These are phyloP conservation scores for Moesziomyces globuligerus DNA, from an alignment of 1,284 basidiomycete species.

Conservation along the genomic window DNA sequence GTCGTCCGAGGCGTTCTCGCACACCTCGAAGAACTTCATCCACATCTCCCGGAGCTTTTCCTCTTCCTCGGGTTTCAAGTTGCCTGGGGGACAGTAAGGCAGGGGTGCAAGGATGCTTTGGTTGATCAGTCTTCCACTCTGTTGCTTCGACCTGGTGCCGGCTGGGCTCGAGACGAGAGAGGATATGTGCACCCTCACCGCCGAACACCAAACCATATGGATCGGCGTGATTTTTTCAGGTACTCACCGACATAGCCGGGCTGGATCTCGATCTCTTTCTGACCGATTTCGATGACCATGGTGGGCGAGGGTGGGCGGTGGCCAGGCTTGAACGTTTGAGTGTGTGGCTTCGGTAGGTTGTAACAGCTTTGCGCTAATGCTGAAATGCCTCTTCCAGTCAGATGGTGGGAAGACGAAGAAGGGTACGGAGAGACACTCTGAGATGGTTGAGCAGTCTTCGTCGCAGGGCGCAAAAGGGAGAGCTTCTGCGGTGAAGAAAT, in stretches of 20 bases:
- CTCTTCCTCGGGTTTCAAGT: constrained; percentile 63
- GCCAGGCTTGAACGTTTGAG: not conserved
- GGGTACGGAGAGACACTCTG: not conserved
- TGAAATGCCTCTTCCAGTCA: not conserved
- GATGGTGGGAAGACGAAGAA: no score
- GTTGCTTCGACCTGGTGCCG: no score
- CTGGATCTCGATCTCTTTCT: constrained; percentile 48
- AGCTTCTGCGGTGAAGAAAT: not conserved
- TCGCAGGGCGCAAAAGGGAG: no score
- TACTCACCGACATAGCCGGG: constrained; percentile 51
- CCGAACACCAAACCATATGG: no score
- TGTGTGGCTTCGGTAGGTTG: not conserved
- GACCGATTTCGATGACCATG: constrained; percentile 48
- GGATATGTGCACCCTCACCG: no score
- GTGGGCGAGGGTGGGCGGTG: constrained; percentile 1
- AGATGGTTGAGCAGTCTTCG: not conserved
- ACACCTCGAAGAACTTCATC: constrained; percentile 55
- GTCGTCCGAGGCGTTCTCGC: constrained; percentile 48
- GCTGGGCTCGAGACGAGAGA: no score
- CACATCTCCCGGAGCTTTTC: constrained; percentile 64
- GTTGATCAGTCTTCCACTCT: constrained; percentile 2
- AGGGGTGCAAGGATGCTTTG: no score
- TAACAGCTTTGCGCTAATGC: not conserved
- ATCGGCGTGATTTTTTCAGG: no score
- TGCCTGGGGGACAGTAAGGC: constrained; percentile 41